Base-by-base conservation (phyloP, 345 rosid genomes). In the Linum trigynum region DNA sequence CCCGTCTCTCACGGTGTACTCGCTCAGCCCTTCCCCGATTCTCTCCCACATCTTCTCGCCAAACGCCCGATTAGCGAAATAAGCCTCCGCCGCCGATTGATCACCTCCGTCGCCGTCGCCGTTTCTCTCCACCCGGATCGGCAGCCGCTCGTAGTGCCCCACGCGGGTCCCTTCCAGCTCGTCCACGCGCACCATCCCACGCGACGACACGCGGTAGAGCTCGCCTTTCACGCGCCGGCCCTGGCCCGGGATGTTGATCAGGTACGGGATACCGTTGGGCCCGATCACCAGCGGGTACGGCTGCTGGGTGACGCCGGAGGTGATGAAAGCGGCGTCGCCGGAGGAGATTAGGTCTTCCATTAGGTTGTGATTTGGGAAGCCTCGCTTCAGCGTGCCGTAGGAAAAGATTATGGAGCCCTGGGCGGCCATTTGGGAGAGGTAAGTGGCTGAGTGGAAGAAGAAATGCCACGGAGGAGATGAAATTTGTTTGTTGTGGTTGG, bases 91-190 rank as follows among this genome's bases (percentile, higher is more conserved):
- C 32, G 64, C 84, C 39, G 72, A 65, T 64, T 37, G 57, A 65
- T 42, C 79, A 67, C 7, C 75, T 2, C 39, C 76, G 69, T 16
- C 59, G 41, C 3, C 68, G 36, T 39, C 39, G 17, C 66, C 68
- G 14, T 70, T 73, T 5, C 43, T 40, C 5, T 38, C 70, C 23
- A 81, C 81, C 39, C 75, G 72, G 51, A 90, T 63, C 0, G 81
- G 78, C 37, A 78, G 77, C 59, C 95, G 76, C 82, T 90, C 90
- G 80, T 86, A 90, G 68, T 90, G 91, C n/a, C 87, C 85, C 4
- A 60, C 43, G 5, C 74, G 12, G 66, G 71, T 71, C 5, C 90
- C 95, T 58, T 90, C 92, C 70, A 90, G 67, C 38, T 85, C 84
- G 72, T 90, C 92, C 50, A 84, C 71, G 6, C 79, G 71, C 5